phyloP scores from a whole-genome alignment of 2,329 filamentous ascomycete species.

The Claviceps cyperi region DNA sequence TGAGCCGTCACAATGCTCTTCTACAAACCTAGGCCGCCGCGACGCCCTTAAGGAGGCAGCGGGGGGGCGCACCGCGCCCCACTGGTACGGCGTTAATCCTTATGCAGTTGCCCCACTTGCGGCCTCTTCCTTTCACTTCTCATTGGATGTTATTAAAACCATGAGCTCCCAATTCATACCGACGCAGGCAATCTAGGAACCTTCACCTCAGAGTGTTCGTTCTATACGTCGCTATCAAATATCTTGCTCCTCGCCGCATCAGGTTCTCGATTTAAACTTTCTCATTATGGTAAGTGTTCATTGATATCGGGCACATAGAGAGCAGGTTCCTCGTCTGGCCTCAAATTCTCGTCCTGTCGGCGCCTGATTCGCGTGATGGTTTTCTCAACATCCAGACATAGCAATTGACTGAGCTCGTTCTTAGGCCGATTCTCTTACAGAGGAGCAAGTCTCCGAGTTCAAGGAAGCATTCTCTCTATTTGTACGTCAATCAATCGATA shows the following conservation, averaged over 20 bases:
- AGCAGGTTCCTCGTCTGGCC: background rate
- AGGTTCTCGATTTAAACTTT: background rate
- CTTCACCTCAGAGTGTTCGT: background rate
- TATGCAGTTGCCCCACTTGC: too few relatives aligned
- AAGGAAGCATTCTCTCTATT: conserved; percentile 99
- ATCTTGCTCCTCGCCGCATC: background rate
- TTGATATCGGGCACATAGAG: background rate
- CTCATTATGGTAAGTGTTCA: conserved; percentile 5
- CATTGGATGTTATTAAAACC: too few relatives aligned
- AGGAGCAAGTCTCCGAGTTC: conserved; percentile 99
- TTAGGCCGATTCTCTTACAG: conserved; percentile 93
- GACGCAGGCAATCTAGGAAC: background rate
- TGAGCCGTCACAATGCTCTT: too few relatives aligned
- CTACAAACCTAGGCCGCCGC: too few relatives aligned
- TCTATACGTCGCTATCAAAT: background rate
- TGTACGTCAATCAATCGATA: conserved; percentile 45
- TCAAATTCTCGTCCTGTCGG: conserved; percentile 3
- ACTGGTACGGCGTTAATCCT: too few relatives aligned
- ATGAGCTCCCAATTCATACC: too few relatives aligned
- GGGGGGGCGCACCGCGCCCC: too few relatives aligned
- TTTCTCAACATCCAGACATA: background rate
- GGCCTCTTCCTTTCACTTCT: too few relatives aligned
- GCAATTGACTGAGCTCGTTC: conserved; percentile 10
- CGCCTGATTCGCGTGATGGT: background rate
- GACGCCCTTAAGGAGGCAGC: too few relatives aligned